Conservation (phyloP, 2,329 filamentous ascomycete genomes). For the Arthroderma sp. region DNA sequence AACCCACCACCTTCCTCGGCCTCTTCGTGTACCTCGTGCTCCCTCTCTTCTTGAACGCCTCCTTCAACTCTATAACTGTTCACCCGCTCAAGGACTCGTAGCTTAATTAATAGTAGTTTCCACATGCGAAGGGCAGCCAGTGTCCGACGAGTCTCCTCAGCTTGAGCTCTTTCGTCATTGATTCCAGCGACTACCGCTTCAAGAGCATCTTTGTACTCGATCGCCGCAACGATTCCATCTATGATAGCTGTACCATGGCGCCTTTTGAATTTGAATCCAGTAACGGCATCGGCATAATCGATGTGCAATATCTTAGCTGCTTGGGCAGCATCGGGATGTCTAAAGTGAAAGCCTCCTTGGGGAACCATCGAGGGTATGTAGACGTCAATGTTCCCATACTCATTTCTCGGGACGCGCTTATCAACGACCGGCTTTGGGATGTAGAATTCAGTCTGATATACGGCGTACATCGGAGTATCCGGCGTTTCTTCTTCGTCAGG, state of each 20-base stretch:
- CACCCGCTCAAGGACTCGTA: conserved; percentile 62
- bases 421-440: conserved; percentile 61
- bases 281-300: conserved; percentile 81
- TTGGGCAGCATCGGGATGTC: conserved; percentile 47
- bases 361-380: conserved; percentile 55
- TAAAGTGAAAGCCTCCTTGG: conserved; percentile 46
- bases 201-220: conserved; percentile 60
- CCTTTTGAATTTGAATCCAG: conserved; percentile 78
- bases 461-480: conserved; percentile 49
- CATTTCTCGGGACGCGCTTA: conserved; percentile 55
- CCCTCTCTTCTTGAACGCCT: conserved; percentile 26
- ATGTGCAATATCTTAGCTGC: conserved; percentile 67
- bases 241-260: conserved; percentile 75
- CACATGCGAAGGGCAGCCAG: conserved; percentile 43
- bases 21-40: conserved; percentile 19
- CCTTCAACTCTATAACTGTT: conserved; percentile 41
- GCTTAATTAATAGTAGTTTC: conserved; percentile 48
- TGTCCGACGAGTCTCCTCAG: conserved; percentile 46
- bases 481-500: conserved; percentile 36
- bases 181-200: conserved; percentile 56
- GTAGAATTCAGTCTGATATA: conserved; percentile 57
- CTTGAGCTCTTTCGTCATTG: conserved; percentile 51
- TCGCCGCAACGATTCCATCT: conserved; percentile 63
- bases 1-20: conserved; percentile 30
- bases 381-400: conserved; percentile 51